Evolutionary conservation across 192 early-diverging fungal species (phyloP), one percentile per base, ranked within the genome.

Genomic region (Backusella circina): DNA sequence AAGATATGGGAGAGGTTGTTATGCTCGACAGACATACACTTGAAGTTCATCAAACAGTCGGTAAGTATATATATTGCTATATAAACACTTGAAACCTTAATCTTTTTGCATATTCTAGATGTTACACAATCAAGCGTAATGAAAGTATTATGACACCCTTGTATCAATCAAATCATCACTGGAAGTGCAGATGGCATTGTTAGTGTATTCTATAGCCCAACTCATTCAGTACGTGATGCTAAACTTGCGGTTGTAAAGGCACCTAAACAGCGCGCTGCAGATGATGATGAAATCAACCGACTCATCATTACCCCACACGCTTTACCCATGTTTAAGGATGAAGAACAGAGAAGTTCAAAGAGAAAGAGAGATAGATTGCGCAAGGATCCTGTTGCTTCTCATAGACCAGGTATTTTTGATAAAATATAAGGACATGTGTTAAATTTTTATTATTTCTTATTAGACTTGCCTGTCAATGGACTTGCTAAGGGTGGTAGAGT

Each of bases 241-340:
- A 91, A 88, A 67, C 78, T 94, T 3, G 93, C 91, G 32, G 86
- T 89, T 1, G 80, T 78, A 50, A 94, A 90, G 77, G 77, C 80
- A 65, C 86, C 91, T 21, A 96, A 93, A 83, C 86, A 81, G 38
- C 82, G 86, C 23, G 87, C 86, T 32, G 75, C 87, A 2, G 90
- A 91, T 73, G 88, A 91, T 39, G 88, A 86, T 70, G 89, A 88
- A 68, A 84, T 87, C 13, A 80, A 88, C 72, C 88, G 94, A 30
- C 87, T 88, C 2, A 96, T 96, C 73, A 90, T 95, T 78, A 95
- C 91, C 2, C 96, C 96, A 4, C 92, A 98, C 75, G 92, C 96
- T 0, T 85, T 98, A 23, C 91, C 94, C 26, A 87, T 96, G 90
- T 97, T 94, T 84, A 88, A 90, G 32, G 93, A 95, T 64, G 92